Conservation (phyloP, 768 basidiomycete species). For the Mycena indigotica region DNA sequence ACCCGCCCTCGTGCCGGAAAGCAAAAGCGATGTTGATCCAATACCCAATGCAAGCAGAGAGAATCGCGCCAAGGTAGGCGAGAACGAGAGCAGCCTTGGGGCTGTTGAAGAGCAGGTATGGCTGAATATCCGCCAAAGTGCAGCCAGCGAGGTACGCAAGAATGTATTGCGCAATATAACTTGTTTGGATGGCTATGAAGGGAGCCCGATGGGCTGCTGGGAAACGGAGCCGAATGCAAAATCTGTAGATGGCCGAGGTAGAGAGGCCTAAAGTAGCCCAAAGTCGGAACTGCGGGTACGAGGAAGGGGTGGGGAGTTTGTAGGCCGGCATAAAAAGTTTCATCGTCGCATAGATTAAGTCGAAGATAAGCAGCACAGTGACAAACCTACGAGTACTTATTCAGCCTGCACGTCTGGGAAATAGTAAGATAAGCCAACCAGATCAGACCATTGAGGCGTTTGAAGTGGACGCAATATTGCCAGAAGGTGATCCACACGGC, state of each 20-base stretch:
- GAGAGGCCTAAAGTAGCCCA: slow-evolving; percentile 5
- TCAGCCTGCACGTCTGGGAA: not conserved
- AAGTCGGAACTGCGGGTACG: not conserved
- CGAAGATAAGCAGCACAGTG: slow-evolving; percentile 16
- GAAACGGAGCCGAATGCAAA: slow-evolving; percentile 13
- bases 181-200: slow-evolving; percentile 9
- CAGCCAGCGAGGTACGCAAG: slow-evolving; percentile 17
- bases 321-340: slow-evolving; percentile 5
- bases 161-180: slow-evolving; percentile 18
- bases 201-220: slow-evolving; percentile 4
- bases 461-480: slow-evolving; percentile 1
- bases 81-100: slow-evolving; percentile 9
- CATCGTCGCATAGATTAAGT: slow-evolving; percentile 14
- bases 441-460: slow-evolving; percentile 13
- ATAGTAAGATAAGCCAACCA: slow-evolving; percentile 8
- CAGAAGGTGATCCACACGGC: slow-evolving; percentile 8
- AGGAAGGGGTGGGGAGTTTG: slow-evolving; percentile 10
- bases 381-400: slow-evolving; percentile 9
- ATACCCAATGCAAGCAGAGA: not conserved
- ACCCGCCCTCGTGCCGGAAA: not conserved
- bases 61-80: slow-evolving; percentile 5
- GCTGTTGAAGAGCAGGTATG: slow-evolving; percentile 10
- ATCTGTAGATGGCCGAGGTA: slow-evolving; percentile 6
- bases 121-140: slow-evolving; percentile 12
- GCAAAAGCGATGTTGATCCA: not conserved